Evolutionary conservation across 495 filamentous ascomycete species (phyloP), one percentile per base, ranked within the genome.

Genomic region (Podospora fimiseda): DNA sequence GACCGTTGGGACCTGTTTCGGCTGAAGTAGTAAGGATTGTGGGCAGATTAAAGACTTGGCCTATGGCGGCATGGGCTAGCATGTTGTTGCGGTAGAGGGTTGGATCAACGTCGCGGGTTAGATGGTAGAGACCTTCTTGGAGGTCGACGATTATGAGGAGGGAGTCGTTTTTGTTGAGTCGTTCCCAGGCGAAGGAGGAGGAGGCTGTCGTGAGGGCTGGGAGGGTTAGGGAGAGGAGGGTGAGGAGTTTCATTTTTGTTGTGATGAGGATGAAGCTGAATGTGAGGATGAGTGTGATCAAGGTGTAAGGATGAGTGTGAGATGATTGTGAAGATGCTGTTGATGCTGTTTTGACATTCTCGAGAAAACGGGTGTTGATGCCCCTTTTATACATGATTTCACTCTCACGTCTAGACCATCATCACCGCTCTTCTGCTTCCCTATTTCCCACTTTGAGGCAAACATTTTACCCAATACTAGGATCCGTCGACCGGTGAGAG

Each of bases 141-240:
- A 85, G 75, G 64, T 90, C 87, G 49, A 89, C 75, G 52, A 89
- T 74, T 24, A 90, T 68, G 21, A 90, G 79, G 36, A 79, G 63
- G 63, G 64, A 53, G 37, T 67, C 44, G 53, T 64, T 49, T 45
- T 60, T 60, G 7, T 63, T 42, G 36, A 67, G 55, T 22, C 60
- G 53, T 37, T 63, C 60, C 43, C 42, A 63, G 11, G 56, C 27
- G 39, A 48, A 61, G 41, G 24, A 2, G 50, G 46, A 54, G 16
- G 51, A 39, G 46, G 49, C 23, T 36, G 43, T 60, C 60, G 55
- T 19, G 13, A 62, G 30, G 43, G 49, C 57, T 33, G 55, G 54
- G 13, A 62, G 30, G 43, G 49, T 55, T 33, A 52, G 54, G 20
- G 60, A 51, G 14, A 62, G 30, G 27, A 62, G 39, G 30, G 43